A percentile compares a stretch with the other conserved stretches of the same genome.
These are phyloP conservation scores for Megacollybia marginata DNA, from an alignment of 768 basidiomycete genomes.

Conservation along the genomic window DNA sequence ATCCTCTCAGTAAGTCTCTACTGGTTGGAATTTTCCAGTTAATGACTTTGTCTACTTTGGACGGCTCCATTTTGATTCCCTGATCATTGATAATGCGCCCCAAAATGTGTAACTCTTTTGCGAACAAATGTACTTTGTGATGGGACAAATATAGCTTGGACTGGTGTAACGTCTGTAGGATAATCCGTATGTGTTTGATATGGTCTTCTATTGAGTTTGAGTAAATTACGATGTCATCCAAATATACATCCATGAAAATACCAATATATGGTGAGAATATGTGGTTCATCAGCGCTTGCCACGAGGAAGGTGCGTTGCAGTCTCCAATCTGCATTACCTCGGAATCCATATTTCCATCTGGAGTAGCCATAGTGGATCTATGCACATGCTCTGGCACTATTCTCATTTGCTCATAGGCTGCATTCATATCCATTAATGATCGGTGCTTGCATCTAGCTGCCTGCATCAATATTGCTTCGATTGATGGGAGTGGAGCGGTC, in stretches of 20 bases:
- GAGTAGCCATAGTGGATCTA: slow-evolving; percentile 22
- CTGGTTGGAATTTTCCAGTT: slow-evolving; percentile 7
- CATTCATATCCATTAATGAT: slow-evolving; percentile 25
- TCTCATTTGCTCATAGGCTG: slow-evolving; percentile 31
- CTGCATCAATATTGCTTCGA: slow-evolving; percentile 15
- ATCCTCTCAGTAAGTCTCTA: slow-evolving; percentile 19
- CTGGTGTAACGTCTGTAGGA: slow-evolving; percentile 22
- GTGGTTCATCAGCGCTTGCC: slow-evolving; percentile 37
- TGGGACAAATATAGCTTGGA: too few species aligned
- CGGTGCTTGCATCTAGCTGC: slow-evolving; percentile 11
- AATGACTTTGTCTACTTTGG: slow-evolving; percentile 26
- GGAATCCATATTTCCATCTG: slow-evolving; percentile 38
- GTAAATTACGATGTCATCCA: slow-evolving; percentile 17
- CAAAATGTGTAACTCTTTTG: slow-evolving; percentile 18
- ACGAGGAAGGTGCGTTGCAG: slow-evolving; percentile 30
- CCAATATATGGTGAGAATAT: slow-evolving; percentile 28
- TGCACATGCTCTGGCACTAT: slow-evolving; percentile 21
- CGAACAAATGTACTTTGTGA: slow-evolving; percentile 20
- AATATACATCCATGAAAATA: slow-evolving; percentile 27
- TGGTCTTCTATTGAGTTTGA: slow-evolving; percentile 29
- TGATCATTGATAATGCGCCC: slow-evolving; percentile 25
- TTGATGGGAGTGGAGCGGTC: slow-evolving; percentile 19
- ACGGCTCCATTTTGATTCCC: slow-evolving; percentile 30
- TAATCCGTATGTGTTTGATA: slow-evolving; percentile 14
- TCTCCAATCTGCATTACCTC: slow-evolving; percentile 25